Conservation (phyloP, 345 rosid genomes). For the Aquilaria yunnanensis region DNA sequence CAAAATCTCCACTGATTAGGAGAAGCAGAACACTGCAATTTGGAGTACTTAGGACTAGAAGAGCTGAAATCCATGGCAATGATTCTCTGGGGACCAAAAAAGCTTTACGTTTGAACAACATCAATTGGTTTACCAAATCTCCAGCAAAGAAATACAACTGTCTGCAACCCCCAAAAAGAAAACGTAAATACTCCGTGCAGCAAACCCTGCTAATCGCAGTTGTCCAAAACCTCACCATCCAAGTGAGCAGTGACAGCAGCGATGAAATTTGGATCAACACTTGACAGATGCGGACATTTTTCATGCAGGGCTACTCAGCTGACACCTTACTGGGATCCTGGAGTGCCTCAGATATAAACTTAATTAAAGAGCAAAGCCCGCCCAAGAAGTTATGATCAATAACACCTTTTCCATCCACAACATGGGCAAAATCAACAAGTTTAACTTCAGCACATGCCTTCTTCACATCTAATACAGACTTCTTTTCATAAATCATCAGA, state of each 20-base stretch:
- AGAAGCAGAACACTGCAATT: not conserved
- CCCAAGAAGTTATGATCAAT: conserved; percentile 97
- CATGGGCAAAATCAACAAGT: conserved; percentile 96
- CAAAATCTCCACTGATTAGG: conserved; percentile 4
- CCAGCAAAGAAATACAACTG: not conserved
- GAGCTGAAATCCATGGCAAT: too few relatives aligned
- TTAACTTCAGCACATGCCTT: conserved; percentile 42
- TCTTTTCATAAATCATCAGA: conserved; percentile 63
- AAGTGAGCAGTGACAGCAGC: too few relatives aligned
- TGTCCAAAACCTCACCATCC: too few relatives aligned
- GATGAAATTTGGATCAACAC: conserved; percentile 18
- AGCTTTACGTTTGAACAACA: too few relatives aligned
- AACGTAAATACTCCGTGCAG: too few relatives aligned
- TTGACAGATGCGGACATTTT: conserved; percentile 13
- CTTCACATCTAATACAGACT: conserved; percentile 28
- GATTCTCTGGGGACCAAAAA: too few relatives aligned
- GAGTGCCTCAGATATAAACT: conserved; percentile 62
- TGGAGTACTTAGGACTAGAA: too few relatives aligned
- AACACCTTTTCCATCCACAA: conserved; percentile 67
- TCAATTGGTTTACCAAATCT: not conserved
- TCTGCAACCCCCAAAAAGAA: too few relatives aligned
- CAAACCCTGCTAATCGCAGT: not conserved
- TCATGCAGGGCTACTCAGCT: too few relatives aligned
- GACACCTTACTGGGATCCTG: too few relatives aligned
- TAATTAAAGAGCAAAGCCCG: conserved; percentile 85